Evolutionary conservation across 2,329 filamentous ascomycete genomes (phyloP).

Genomic region (Scolecobasidium constrictum): DNA sequence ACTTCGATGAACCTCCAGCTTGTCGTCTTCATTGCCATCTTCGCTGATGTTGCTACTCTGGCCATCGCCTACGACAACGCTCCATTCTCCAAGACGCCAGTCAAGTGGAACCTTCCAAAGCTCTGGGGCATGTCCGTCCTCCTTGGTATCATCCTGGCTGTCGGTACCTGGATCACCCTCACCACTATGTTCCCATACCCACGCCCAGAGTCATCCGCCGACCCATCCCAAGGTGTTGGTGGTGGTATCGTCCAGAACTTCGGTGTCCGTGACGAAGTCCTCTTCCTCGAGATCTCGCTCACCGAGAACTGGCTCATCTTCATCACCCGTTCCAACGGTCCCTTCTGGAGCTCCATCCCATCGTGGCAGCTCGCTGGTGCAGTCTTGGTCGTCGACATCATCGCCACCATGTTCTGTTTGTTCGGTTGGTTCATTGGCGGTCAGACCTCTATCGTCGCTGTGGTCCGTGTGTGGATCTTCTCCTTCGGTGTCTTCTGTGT

Average conservation of each 20-base stretch:
- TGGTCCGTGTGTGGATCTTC: constrained; percentile 85
- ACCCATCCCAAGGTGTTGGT: constrained; percentile 41
- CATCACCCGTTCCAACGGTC: constrained; percentile 86
- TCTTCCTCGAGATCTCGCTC: constrained; percentile 84
- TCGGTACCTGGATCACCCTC: constrained; percentile 81
- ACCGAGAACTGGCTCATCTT: constrained; percentile 97
- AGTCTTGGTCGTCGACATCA: constrained; percentile 69
- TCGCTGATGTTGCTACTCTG: constrained; percentile 83
- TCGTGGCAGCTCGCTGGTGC: constrained; percentile 76
- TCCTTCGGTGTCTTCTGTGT: constrained; percentile 82
- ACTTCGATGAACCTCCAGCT: constrained; percentile 73
- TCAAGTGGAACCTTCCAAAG: constrained; percentile 93
- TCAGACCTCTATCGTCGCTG: constrained; percentile 66
- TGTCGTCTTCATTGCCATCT: constrained; percentile 90
- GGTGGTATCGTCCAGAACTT: constrained; percentile 87
- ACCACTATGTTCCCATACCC: constrained; percentile 61
- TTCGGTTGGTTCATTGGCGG: constrained; percentile 71
- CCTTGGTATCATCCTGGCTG: constrained; percentile 67
- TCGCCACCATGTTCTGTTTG: constrained; percentile 76
- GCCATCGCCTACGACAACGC: constrained; percentile 92
- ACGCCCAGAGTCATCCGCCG: constrained; percentile 14
- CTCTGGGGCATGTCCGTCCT: constrained; percentile 88
- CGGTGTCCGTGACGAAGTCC: constrained; percentile 67
- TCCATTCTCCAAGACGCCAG: constrained; percentile 71
- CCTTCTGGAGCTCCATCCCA: constrained; percentile 82